A percentile compares a stretch with the other conserved stretches of the same genome.
Evolutionary conservation across 2,329 filamentous ascomycete genomes (phyloP).

Genomic region (Orbilia ellipsospora): DNA sequence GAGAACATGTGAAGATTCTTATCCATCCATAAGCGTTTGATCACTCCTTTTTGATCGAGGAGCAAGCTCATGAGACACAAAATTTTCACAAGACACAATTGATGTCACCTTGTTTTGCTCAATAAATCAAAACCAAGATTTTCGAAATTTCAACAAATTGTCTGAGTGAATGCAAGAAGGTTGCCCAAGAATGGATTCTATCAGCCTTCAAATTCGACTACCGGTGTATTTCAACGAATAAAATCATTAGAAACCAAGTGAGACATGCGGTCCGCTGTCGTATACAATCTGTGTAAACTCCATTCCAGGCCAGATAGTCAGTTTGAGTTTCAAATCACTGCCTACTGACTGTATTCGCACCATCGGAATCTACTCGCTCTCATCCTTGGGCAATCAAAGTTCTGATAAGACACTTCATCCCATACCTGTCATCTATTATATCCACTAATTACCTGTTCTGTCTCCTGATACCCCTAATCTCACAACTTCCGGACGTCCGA

Average conservation of each 20-base stretch:
- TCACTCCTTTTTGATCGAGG: neutral
- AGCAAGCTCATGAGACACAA: conserved; percentile 29
- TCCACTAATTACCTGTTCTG: no score
- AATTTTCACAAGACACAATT: conserved; percentile 6
- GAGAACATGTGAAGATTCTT: conserved; percentile 54
- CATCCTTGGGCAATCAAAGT: neutral
- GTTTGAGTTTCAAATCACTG: conserved; percentile 4
- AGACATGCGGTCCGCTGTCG: neutral
- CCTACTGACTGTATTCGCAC: neutral
- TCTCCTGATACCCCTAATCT: no score
- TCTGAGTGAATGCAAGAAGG: no score
- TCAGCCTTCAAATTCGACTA: no score
- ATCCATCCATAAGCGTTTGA: conserved; percentile 34
- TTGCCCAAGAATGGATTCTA: no score
- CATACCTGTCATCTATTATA: no score
- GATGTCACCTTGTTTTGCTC: conserved; percentile 4
- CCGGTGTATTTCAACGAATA: no score
- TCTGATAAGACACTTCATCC: neutral
- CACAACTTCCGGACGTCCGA: no score
- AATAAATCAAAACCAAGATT: conserved; percentile 21
- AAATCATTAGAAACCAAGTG: neutral
- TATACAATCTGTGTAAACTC: neutral
- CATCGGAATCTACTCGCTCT: neutral
- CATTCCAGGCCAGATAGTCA: neutral
- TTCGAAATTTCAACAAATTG: neutral